Evolutionary conservation across 202 grass and related monocot species (phyloP).

Genomic region (Schoenoplectus tabernaemontani): DNA sequence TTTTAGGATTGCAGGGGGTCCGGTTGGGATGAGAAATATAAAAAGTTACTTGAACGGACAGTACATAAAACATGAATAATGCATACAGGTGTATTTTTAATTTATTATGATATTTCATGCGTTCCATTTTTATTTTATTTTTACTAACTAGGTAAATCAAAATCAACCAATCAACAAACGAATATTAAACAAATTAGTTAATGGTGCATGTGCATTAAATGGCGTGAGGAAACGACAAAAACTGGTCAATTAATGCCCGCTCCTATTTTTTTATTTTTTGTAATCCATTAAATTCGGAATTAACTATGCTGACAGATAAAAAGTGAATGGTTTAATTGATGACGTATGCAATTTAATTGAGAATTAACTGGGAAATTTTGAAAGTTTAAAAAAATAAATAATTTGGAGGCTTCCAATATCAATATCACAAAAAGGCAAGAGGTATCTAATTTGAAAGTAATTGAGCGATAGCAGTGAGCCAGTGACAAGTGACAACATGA

Average conservation of each 20-base stretch:
- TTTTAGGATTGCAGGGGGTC: neutral
- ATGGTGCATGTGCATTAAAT: conserved; percentile 15
- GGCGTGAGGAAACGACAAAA: neutral
- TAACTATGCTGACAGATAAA: neutral
- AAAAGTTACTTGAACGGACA: neutral
- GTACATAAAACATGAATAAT: neutral
- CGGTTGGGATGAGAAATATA: neutral
- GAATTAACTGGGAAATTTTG: too few species aligned
- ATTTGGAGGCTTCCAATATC: too few species aligned
- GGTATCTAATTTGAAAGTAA: neutral
- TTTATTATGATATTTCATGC: too few species aligned
- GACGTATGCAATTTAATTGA: neutral
- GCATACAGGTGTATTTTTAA: neutral
- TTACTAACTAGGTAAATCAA: neutral
- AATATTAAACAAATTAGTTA: neutral
- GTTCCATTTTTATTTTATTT: too few species aligned
- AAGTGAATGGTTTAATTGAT: neutral
- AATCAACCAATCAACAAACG: neutral
- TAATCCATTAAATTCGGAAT: neutral
- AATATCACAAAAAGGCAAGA: neutral
- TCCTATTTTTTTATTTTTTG: neutral
- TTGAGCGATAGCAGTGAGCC: neutral
- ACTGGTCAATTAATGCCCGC: neutral
- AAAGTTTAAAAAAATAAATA: too few species aligned
- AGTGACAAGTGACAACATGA: neutral